Evolutionary conservation across 176 grass and related monocot species (phyloP), one percentile per base, ranked within the genome.

Genomic region (Carex pumila): DNA sequence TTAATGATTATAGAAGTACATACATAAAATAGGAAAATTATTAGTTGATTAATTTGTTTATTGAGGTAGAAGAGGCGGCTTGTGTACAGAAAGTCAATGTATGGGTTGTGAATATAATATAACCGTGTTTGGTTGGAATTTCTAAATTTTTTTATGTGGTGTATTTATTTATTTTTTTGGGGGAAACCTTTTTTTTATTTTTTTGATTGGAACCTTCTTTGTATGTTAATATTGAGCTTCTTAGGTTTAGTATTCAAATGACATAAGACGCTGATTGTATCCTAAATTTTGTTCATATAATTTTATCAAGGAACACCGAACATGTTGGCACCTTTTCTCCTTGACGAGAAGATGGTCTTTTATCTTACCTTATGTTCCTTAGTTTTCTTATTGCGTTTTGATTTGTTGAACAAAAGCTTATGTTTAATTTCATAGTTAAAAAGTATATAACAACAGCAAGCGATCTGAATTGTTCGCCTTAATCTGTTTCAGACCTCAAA

Each of bases 21-120:
- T 41, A 70, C 12, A 29, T 9, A 55, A 76, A 31, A 29, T 18
- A 7, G 29, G 6, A 34, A 31, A 56, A 29, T 31, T 17, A 55
- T 77, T 77, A 0, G 50, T 77, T 77, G 73, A 56, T 77, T 77
- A 19, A 56, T 77, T 77, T 32, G 17, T 77, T 77, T 31, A 31
- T 77, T 56, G 50, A 15, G 6, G 29, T 77, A 55, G 17, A 55
- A 31, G 8, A 77, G 25, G 29, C 6, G 21, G 34, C 4, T 39
- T 77, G 73, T 77, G 72, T 31, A 56, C 53, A 32, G 12, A 52
- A 50, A 56, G 50, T 53, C 47, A 75, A 53, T 29, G 71, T 75
- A 55, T 30, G 15, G 36, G 7, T 50, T 77, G 72, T 77, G 12
- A 47, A 76, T 76, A 76, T 31, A 54, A 29, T 6, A 73, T 73